phyloP scores from a whole-genome alignment of 2,329 filamentous ascomycete species.

The Neofusicoccum laricinum region DNA sequence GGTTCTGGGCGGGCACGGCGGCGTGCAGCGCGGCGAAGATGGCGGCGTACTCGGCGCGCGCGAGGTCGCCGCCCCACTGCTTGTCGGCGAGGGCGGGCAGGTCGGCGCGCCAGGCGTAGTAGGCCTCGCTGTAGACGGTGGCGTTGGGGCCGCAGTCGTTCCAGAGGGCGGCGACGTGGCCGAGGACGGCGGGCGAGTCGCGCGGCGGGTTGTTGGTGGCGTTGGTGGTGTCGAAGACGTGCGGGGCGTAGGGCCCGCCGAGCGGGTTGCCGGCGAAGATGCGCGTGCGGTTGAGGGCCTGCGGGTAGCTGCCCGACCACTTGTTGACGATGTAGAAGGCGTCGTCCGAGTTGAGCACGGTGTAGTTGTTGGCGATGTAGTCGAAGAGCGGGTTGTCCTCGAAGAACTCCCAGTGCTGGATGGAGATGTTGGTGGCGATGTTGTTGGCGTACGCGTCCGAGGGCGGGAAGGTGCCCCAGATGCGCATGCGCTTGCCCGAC shows the following conservation, averaged over 20 bases:
- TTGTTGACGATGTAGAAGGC: constrained; percentile 53
- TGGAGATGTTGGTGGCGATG: constrained; percentile 40
- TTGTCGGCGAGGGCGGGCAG: constrained; percentile 44
- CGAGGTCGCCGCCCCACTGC: constrained; percentile 42
- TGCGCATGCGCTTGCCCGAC: constrained; percentile 31
- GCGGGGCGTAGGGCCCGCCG: constrained; percentile 45
- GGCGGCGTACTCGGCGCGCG: constrained; percentile 4
- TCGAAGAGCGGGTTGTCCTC: constrained; percentile 46
- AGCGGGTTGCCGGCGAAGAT: constrained; percentile 43
- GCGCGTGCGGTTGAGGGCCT: constrained; percentile 46
- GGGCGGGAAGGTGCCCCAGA: constrained; percentile 46
- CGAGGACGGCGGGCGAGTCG: constrained; percentile 42
- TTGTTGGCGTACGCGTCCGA: constrained; percentile 38
- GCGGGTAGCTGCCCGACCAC: constrained; percentile 46
- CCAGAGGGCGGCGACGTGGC: constrained; percentile 39
- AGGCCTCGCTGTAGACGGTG: constrained; percentile 48
- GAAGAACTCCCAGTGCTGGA: constrained; percentile 51
- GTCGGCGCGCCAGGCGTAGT: constrained; percentile 46
- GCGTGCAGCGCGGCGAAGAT: constrained; percentile 23
- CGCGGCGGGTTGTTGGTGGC: constrained; percentile 46
- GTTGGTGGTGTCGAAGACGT: constrained; percentile 52
- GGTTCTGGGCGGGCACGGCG: constrained; percentile 47
- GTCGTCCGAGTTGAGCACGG: constrained; percentile 47
- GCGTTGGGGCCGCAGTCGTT: constrained; percentile 51
- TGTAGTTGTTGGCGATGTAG: constrained; percentile 37